Base-by-base conservation (phyloP, 805 yeast species). In the Wickerhamiella kurtzmanii region DNA sequence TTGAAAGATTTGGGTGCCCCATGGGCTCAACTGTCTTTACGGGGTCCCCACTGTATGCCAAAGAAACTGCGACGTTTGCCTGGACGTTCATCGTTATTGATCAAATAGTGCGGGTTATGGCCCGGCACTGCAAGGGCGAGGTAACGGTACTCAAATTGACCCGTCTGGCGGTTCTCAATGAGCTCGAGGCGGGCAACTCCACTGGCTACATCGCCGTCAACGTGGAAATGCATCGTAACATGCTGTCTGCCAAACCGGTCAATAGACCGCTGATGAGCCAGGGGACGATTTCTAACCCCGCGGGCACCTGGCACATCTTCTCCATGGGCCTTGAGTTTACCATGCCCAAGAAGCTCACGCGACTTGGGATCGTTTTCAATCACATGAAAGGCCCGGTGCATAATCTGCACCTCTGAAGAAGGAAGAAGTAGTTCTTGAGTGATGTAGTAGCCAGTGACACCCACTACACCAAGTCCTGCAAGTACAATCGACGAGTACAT, bases 241-340 rank as follows among this genome's bases (percentile, higher is more conserved):
- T 82, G 94, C 54, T 83, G 92, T 55, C 78, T 76, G 1, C 95
- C 94, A 49, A 80, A 80, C 50, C 76, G 73, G 45, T 82, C 94
- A 47, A 76, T 65, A 3, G 57, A 56, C 50, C 79, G 71, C 47
- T 83, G 74, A 20, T 73, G 65, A 13, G 92, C 65, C 37, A 84
- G 76, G 2, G 96, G 95, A 65, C 95, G 76, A 60, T 83, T 83
- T 67, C 95, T 76, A 5, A 86, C 82, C 89, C 95, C 85, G 56
- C 77, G 77, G 59, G 83, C 89, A 44, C 54, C 47, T 6, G 32
- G 32, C 11, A 53, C 47, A 5, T 70, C 63, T 55, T 82, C 94
- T 42, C 96, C 95, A 58, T 82, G 81, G 0, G 95, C 96, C 60
- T 81, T 82, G 45, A 88, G 67, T 58, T 84, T 74, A 11, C 32